Base-by-base conservation (phyloP, 2,329 filamentous ascomycete species). In the Nemania abortiva region DNA sequence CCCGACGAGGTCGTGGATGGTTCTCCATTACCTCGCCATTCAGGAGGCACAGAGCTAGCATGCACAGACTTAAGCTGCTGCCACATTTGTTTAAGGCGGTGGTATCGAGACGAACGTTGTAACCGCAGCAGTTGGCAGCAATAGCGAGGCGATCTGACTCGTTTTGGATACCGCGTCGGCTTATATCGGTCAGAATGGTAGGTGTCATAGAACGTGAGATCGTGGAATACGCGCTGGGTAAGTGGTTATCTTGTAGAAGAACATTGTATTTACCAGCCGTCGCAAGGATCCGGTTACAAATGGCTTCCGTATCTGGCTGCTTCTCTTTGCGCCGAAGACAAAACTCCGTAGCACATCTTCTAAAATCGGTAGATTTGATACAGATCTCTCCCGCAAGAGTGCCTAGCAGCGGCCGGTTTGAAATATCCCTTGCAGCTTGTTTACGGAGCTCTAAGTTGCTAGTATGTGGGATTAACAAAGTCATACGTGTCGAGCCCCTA, bases 21-120 rank as follows among this genome's bases (percentile, higher is more conserved):
- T 78, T 78, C 39, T 77, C 74, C 50, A 78, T 70, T 49, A 78
- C 74, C 71, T 78, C 76, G 63, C 76, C 76, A 56, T 78, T 78
- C 15, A 78, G 63, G 6, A 78, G 71, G 54, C 73, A 78, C 3
- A 77, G 64, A 18, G 75, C 70, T 20, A 78, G 69, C 57, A 77
- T 72, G 1, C 72, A 74, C 1, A 78, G 47, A 52, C 75, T 77
- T 53, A 78, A 65, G 65, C 76, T 78, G 42, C 63, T 63, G 56
- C 70, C 54, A 20, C 66, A 22, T 47, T 34, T 67, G 42, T 75
- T 74, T 13, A 76, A 70, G 3, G 69, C 60, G 18, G 57, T 49
- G 2, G 75, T 75, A 47, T 75, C 66, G 20, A 78, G 75, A 3
- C 76, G 76, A 11, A 72, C 73, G 20, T 56, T 65, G 53, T 77